Evolutionary conservation across 2,329 filamentous ascomycete species (phyloP).

Genomic region (Fonsecaea nubica): DNA sequence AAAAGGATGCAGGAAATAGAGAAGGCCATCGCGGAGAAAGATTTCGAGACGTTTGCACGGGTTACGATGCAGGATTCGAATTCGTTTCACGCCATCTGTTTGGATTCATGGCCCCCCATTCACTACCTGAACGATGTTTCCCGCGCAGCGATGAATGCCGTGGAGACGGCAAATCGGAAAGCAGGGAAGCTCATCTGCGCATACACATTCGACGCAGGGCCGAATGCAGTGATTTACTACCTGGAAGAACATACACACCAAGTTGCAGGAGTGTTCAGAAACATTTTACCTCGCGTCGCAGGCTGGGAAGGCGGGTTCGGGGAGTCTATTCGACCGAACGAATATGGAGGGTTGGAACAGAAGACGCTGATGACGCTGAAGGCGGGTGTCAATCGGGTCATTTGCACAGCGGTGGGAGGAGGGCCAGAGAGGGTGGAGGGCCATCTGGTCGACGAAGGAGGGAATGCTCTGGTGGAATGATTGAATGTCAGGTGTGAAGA

Average conservation of each 20-base stretch:
- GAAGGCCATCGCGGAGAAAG: slow-evolving; percentile 74
- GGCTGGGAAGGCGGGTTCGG: slow-evolving; percentile 65
- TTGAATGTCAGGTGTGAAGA: background rate
- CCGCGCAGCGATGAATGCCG: slow-evolving; percentile 81
- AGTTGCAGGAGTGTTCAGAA: slow-evolving; percentile 80
- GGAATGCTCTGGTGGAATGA: slow-evolving; percentile 43
- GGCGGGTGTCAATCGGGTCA: slow-evolving; percentile 84
- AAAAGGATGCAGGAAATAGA: slow-evolving; percentile 84
- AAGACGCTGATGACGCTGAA: slow-evolving; percentile 65
- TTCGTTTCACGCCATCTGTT: slow-evolving; percentile 91
- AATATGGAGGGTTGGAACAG: slow-evolving; percentile 67
- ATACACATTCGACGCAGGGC: slow-evolving; percentile 97
- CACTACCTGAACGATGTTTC: slow-evolving; percentile 98
- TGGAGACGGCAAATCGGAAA: slow-evolving; percentile 83
- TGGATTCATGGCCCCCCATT: slow-evolving; percentile 95
- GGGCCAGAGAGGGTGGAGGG: slow-evolving; percentile 82
- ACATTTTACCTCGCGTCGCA: slow-evolving; percentile 64
- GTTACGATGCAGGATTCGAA: slow-evolving; percentile 98
- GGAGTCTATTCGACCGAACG: slow-evolving; percentile 57
- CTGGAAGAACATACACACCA: slow-evolving; percentile 75
- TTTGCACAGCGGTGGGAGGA: slow-evolving; percentile 88
- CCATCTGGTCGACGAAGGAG: slow-evolving; percentile 73
- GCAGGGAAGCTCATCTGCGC: slow-evolving; percentile 83
- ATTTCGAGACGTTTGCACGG: slow-evolving; percentile 86
- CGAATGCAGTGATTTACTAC: slow-evolving; percentile 97